phyloP scores from a whole-genome alignment of 2,329 filamentous ascomycete genomes.

The Ophiocordyceps camponoti-saundersi region DNA sequence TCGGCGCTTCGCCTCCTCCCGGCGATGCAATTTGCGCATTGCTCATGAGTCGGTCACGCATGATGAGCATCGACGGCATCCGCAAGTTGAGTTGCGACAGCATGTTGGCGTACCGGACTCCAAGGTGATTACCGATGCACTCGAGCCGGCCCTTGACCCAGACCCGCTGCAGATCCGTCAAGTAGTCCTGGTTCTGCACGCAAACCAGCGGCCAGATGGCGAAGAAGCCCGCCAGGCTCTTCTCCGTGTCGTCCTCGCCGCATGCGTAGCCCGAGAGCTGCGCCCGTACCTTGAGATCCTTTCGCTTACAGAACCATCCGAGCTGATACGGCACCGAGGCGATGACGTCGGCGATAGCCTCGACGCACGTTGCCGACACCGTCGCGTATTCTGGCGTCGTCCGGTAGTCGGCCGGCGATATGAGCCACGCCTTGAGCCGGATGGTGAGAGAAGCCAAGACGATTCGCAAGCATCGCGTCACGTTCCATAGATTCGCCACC shows the following conservation, averaged over 20 bases:
- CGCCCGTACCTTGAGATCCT: conserved; percentile 18
- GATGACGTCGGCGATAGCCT: conserved; percentile 38
- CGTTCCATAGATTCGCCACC: conserved; percentile 38
- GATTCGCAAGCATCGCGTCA: conserved; percentile 32
- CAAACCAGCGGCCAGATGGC: conserved; percentile 39
- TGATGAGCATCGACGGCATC: conserved; percentile 43
- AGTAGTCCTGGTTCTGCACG: conserved; percentile 36
- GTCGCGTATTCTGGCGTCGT: conserved; percentile 43
- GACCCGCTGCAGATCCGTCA: conserved; percentile 36
- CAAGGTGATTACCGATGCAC: conserved; percentile 35
- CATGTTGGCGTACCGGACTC: conserved; percentile 38
- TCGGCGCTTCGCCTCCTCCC: background rate
- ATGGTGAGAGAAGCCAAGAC: conserved; percentile 35
- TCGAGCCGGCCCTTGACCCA: conserved; percentile 36
- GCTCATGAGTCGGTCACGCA: conserved; percentile 19
- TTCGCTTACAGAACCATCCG: conserved; percentile 33
- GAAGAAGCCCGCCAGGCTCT: conserved; percentile 39
- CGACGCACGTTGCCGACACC: conserved; percentile 28
- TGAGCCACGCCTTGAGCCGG: conserved; percentile 41
- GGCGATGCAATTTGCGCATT: conserved; percentile 1
- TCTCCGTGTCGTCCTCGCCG: conserved; percentile 29
- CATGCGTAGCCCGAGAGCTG: conserved; percentile 28
- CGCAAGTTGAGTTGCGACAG: conserved; percentile 39
- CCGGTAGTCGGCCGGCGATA: conserved; percentile 40
- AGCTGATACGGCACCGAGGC: conserved; percentile 42